These are phyloP conservation scores for Phaseolus coccineus DNA, from an alignment of 331 rosid genomes.

Conservation along the genomic window DNA sequence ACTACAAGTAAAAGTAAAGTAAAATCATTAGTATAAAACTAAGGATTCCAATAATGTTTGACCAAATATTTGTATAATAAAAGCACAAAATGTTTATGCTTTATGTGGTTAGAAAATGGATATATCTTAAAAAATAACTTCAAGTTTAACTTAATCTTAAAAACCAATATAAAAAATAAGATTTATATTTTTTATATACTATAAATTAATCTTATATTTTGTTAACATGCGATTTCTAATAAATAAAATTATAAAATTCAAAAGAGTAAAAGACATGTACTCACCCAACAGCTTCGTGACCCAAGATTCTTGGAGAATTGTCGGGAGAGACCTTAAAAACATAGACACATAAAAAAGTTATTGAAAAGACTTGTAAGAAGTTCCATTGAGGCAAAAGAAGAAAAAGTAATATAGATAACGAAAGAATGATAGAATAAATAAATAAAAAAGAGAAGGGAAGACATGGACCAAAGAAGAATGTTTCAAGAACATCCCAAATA, in stretches of 20 bases:
- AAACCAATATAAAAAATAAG: too few species aligned
- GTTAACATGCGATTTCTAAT: too few species aligned
- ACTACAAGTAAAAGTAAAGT: background rate
- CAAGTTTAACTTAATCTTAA: too few species aligned
- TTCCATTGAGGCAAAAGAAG: background rate
- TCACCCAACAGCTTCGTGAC: slow-evolving; percentile 95
- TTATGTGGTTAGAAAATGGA: too few species aligned
- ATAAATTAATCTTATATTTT: too few species aligned
- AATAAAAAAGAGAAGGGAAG: background rate
- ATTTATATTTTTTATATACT: too few species aligned
- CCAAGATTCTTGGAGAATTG: slow-evolving; percentile 70
- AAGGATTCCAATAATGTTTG: background rate
- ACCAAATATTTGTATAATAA: slow-evolving; percentile 1
- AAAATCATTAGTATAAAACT: background rate
- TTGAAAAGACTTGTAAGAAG: background rate
- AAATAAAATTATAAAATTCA: background rate
- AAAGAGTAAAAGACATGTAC: background rate
- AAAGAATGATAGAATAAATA: background rate
- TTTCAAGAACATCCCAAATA: too few species aligned
- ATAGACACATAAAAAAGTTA: background rate
- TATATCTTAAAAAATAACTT: background rate
- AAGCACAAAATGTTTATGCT: background rate
- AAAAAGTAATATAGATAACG: background rate
- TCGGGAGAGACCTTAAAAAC: slow-evolving; percentile 52
- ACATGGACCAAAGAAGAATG: background rate